A percentile compares a stretch with the other conserved stretches of the same genome.
phyloP scores from a whole-genome alignment of 192 early-diverging fungal genomes.

The Coemansia sp. region DNA sequence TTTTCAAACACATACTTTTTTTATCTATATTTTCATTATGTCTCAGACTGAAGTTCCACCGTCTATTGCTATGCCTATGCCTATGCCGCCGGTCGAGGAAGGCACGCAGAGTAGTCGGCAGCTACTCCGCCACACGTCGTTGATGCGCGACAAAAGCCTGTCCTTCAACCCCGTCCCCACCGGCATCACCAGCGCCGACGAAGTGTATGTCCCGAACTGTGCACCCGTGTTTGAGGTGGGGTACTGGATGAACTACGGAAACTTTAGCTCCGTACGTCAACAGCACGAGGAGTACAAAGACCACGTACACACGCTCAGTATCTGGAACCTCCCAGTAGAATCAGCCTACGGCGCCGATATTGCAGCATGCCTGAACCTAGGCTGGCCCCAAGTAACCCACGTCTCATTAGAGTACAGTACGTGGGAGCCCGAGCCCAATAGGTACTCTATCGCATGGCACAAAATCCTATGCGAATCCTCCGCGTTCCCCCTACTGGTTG shows the following conservation, averaged over 20 bases:
- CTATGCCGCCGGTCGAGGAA: not conserved
- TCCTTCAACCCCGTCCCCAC: not conserved
- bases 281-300: conserved; percentile 51
- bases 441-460: conserved; percentile 51
- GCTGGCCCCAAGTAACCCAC: conserved; percentile 47
- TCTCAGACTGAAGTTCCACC: not conserved
- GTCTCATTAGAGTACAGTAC: conserved; percentile 55
- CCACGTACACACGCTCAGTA: conserved; percentile 45
- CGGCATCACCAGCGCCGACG: conserved; percentile 1
- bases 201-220: conserved; percentile 38
- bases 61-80: not conserved
- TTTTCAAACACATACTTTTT: not conserved
- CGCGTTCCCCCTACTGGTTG: conserved; percentile 32
- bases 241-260: conserved; percentile 58
- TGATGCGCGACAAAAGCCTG: conserved; percentile 45
- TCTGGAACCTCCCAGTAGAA: conserved; percentile 55
- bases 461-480: conserved; percentile 46
- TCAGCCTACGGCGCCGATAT: conserved; percentile 53
- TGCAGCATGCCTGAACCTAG: conserved; percentile 44
- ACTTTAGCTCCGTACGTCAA: conserved; percentile 46
- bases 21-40: not conserved
- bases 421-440: conserved; percentile 56
- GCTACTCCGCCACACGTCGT: conserved; percentile 40
- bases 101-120: conserved; percentile 5
- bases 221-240: conserved; percentile 54